A percentile compares a stretch with the other conserved stretches of the same genome.
Evolutionary conservation across 768 basidiomycete genomes (phyloP).

Genomic region (Phylloporus scabripes): DNA sequence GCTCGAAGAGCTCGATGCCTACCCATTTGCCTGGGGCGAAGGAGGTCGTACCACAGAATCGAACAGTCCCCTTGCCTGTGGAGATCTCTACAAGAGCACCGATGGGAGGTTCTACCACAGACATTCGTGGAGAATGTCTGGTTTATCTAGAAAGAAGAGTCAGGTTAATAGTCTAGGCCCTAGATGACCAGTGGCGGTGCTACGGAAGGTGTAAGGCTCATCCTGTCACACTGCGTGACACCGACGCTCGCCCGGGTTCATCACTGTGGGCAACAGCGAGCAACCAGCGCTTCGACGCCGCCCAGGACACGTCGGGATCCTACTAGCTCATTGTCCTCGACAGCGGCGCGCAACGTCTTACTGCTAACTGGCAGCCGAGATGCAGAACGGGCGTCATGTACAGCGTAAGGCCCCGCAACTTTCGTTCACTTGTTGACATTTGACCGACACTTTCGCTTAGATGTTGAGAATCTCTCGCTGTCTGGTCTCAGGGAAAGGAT

Average conservation of each 20-base stretch:
- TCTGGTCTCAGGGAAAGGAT: slow-evolving; percentile 15
- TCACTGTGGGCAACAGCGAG: slow-evolving; percentile 10
- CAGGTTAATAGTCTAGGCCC: background rate
- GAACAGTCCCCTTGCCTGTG: slow-evolving; percentile 77
- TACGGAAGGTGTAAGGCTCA: background rate
- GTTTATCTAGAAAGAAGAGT: background rate
- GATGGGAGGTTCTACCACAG: slow-evolving; percentile 41
- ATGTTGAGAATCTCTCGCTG: slow-evolving; percentile 11
- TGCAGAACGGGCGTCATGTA: slow-evolving; percentile 28
- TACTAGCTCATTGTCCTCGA: slow-evolving; percentile 1
- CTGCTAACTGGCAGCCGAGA: slow-evolving; percentile 1
- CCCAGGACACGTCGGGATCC: slow-evolving; percentile 2
- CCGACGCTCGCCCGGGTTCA: slow-evolving; percentile 5
- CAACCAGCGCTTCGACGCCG: background rate
- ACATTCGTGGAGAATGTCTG: slow-evolving; percentile 25
- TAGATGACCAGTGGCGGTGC: slow-evolving; percentile 16
- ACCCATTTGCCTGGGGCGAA: slow-evolving; percentile 94
- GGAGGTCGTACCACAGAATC: slow-evolving; percentile 78
- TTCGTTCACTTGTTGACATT: background rate
- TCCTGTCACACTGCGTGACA: slow-evolving; percentile 8
- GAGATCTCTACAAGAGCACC: slow-evolving; percentile 77
- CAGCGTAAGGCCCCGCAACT: slow-evolving; percentile 17
- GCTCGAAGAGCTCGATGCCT: slow-evolving; percentile 80
- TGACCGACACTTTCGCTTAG: slow-evolving; percentile 12
- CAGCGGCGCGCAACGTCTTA: background rate